Evolutionary conservation across 139 green algal genomes (phyloP).

Genomic region (Helicosporidium sp.): DNA sequence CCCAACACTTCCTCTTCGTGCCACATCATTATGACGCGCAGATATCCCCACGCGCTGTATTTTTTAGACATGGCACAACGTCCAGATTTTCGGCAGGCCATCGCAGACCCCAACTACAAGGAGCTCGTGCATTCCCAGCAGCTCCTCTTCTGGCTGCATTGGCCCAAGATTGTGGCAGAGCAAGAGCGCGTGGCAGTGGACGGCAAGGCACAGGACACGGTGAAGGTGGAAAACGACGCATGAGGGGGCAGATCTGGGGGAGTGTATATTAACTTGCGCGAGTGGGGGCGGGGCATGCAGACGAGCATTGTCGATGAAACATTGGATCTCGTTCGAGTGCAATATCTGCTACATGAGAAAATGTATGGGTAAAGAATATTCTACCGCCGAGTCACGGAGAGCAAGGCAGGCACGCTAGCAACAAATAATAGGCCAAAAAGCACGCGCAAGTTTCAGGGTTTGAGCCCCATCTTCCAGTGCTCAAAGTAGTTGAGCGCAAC

Average conservation of each 20-base stretch:
- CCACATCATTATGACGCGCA: conserved; percentile 7
- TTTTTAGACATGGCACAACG: conserved; percentile 64
- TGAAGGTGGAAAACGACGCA: background rate
- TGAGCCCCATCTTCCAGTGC: no score
- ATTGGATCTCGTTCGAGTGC: no score
- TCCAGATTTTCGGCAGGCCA: conserved; percentile 48
- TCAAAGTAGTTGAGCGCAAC: no score
- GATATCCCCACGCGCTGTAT: conserved; percentile 64
- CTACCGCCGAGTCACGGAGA: no score
- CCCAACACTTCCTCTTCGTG: no score
- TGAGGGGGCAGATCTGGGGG: background rate
- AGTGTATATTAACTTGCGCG: background rate
- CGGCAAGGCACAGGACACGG: no score
- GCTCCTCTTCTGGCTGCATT: conserved; percentile 52
- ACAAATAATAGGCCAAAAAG: no score
- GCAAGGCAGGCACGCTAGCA: no score
- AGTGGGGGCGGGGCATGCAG: background rate
- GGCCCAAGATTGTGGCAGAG: conserved; percentile 8
- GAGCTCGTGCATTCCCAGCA: conserved; percentile 59
- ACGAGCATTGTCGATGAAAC: background rate
- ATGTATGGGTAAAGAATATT: no score
- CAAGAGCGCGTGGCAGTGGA: no score
- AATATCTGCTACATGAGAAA: no score
- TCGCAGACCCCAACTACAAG: conserved; percentile 32
- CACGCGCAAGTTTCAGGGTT: no score